Percentiles rank a stretch among this genome's conserved stretches.
These are phyloP conservation scores for Cinnamomum chago DNA, from an alignment of 164 flowering plant genomes.

Conservation along the genomic window DNA sequence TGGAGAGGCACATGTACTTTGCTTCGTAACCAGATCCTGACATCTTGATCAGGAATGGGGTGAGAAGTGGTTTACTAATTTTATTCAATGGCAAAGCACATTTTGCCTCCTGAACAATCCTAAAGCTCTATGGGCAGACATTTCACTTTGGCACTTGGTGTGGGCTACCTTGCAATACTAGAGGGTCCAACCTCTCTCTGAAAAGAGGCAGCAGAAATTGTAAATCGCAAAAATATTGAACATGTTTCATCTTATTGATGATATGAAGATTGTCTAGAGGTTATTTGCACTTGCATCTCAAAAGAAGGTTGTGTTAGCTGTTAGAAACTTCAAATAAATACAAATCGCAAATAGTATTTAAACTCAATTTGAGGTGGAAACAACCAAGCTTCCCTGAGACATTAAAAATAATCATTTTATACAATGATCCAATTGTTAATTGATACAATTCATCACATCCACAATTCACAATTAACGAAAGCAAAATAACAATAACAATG, in stretches of 20 bases:
- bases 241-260: background rate
- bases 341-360: background rate
- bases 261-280: background rate
- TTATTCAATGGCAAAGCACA: conserved; percentile 72
- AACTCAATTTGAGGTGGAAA: conserved; percentile 28
- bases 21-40: conserved; percentile 64
- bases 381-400: conserved; percentile 17
- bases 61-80: conserved; percentile 79
- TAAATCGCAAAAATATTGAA: too few relatives aligned
- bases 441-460: too few relatives aligned
- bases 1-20: conserved; percentile 69
- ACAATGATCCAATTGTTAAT: background rate
- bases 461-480: too few relatives aligned
- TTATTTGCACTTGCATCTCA: background rate
- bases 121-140: conserved; percentile 69
- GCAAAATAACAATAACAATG: too few relatives aligned
- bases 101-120: conserved; percentile 50
- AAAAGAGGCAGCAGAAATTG: conserved; percentile 44
- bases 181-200: conserved; percentile 31
- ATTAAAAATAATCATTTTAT: background rate
- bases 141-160: conserved; percentile 55
- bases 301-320: background rate
- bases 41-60: conserved; percentile 66
- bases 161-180: conserved; percentile 67
- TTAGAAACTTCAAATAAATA: too few relatives aligned